A percentile compares a stretch with the other conserved stretches of the same genome.
These are phyloP conservation scores for Cubamyces sp. DNA, from an alignment of 768 basidiomycete genomes.

Conservation along the genomic window DNA sequence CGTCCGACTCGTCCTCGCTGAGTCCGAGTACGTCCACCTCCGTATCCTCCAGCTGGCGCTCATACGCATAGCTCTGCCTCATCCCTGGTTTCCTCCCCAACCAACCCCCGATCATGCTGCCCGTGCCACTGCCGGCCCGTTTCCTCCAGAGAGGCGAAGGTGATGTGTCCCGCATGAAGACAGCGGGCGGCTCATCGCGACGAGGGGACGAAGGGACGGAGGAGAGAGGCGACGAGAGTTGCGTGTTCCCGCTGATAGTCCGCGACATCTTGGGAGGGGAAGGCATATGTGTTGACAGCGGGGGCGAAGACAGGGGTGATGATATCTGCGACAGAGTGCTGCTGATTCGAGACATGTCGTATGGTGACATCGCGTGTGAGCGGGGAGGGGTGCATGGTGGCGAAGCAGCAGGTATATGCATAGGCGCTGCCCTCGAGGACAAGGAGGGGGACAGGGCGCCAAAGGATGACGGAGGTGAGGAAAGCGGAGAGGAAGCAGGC, in stretches of 20 bases:
- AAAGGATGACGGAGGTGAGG: constrained; percentile 14
- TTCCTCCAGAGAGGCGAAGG: constrained; percentile 6
- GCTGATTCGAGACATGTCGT: constrained; percentile 18
- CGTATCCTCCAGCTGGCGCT: not conserved
- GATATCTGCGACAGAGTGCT: constrained; percentile 13
- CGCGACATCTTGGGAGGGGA: constrained; percentile 4
- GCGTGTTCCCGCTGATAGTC: constrained; percentile 10
- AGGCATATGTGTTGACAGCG: not conserved
- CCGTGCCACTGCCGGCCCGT: constrained; percentile 3
- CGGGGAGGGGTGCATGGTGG: constrained; percentile 8
- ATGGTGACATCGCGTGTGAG: not conserved
- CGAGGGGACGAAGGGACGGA: constrained; percentile 8
- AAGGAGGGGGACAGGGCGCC: constrained; percentile 1
- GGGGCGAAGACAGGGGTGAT: constrained; percentile 17
- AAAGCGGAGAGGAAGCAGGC: constrained; percentile 22
- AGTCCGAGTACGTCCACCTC: constrained; percentile 3
- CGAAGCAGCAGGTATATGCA: not conserved
- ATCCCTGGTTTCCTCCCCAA: constrained; percentile 14
- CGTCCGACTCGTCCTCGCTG: constrained; percentile 11
- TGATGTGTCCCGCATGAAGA: not conserved
- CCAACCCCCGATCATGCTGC: constrained; percentile 11
- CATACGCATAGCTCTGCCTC: not conserved
- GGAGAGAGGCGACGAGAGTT: constrained; percentile 14
- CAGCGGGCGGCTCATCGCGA: not conserved
- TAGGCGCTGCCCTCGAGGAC: not conserved